These are phyloP conservation scores for Fusarium gaditjirri DNA, from an alignment of 2,329 filamentous ascomycete genomes.

Conservation along the genomic window DNA sequence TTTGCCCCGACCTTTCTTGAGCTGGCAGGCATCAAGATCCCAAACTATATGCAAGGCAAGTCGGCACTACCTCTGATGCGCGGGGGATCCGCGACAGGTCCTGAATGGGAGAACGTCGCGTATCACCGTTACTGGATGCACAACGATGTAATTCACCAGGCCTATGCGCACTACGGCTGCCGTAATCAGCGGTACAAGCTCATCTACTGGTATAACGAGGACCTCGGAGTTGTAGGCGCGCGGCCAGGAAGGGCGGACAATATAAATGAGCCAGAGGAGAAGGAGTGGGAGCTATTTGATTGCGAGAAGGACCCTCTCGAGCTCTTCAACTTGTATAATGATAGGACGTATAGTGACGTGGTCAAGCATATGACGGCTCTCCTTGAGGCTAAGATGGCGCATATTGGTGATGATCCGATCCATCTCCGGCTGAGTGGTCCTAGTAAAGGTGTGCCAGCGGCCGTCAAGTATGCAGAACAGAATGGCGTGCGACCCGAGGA, in stretches of 20 bases:
- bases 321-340: constrained; percentile 58
- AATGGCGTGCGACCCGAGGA: not conserved
- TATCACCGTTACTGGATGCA: constrained; percentile 69
- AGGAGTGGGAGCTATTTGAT: constrained; percentile 66
- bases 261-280: constrained; percentile 36
- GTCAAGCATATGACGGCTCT: constrained; percentile 54
- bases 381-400: constrained; percentile 61
- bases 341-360: constrained; percentile 51
- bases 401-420: constrained; percentile 60
- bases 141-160: constrained; percentile 60
- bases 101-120: constrained; percentile 61
- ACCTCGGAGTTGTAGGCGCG: constrained; percentile 57
- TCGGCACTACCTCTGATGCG: constrained; percentile 54
- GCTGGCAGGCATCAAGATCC: constrained; percentile 52
- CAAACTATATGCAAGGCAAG: constrained; percentile 63
- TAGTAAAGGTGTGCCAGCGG: not conserved
- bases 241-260: constrained; percentile 48
- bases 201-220: constrained; percentile 67
- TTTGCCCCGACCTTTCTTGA: constrained; percentile 64
- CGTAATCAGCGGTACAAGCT: constrained; percentile 64
- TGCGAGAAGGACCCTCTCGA: constrained; percentile 61
- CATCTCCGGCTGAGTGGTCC: not conserved
- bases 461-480: not conserved
- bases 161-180: constrained; percentile 63
- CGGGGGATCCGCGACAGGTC: constrained; percentile 44